Evolutionary conservation across 768 basidiomycete species (phyloP).

Genomic region (Russula virescens): DNA sequence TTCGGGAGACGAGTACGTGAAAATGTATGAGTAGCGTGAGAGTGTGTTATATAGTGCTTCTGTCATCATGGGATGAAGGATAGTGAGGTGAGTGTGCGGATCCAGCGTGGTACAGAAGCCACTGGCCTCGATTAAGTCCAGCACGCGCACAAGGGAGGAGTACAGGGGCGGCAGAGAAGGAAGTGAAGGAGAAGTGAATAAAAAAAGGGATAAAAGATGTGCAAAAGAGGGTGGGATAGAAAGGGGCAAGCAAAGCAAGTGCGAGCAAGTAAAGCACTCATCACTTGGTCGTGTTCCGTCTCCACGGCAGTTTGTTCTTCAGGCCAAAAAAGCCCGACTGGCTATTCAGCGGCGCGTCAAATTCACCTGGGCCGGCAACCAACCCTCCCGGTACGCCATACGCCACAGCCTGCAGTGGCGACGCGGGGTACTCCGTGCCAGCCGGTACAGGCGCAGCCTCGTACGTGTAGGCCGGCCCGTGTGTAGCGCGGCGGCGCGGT

Average conservation of each 20-base stretch:
- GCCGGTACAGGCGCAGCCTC: conserved; percentile 19
- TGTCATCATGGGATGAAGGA: not conserved
- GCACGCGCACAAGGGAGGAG: conserved; percentile 11
- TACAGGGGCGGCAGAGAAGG: too few species aligned
- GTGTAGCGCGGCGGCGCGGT: too few species aligned
- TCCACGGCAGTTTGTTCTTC: conserved; percentile 11
- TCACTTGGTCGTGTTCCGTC: conserved; percentile 18
- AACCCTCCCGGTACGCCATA: not conserved
- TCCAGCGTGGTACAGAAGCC: conserved; percentile 7
- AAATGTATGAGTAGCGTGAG: not conserved
- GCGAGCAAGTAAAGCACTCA: not conserved
- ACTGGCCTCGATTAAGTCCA: conserved; percentile 5
- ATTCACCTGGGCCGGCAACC: not conserved
- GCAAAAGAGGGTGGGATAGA: not conserved
- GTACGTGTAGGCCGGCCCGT: not conserved
- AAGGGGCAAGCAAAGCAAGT: too few species aligned
- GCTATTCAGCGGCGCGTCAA: not conserved
- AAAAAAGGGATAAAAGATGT: not conserved
- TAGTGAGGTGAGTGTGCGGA: not conserved
- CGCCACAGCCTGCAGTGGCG: conserved; percentile 6
- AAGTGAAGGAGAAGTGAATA: not conserved
- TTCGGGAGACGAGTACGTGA: too few species aligned
- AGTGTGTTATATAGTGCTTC: not conserved
- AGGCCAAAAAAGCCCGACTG: conserved; percentile 6
- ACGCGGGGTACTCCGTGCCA: conserved; percentile 20